phyloP scores from a whole-genome alignment of 208 protist species.

The Trypanosoma melophagium region DNA sequence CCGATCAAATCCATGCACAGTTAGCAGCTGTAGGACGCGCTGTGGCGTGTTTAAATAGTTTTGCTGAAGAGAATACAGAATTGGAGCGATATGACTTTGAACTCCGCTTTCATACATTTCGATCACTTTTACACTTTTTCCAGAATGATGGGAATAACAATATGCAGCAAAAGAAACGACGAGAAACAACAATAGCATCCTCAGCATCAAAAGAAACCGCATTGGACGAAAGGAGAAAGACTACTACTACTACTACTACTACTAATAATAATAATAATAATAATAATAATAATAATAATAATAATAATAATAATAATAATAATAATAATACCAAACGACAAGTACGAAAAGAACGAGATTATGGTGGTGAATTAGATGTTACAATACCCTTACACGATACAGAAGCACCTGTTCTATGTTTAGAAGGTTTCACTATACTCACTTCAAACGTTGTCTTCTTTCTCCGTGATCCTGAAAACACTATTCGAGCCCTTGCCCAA shows the following conservation, averaged over 20 bases:
- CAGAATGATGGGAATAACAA: constrained; percentile 64
- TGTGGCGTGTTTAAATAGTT: constrained; percentile 77
- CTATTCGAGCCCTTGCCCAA: constrained; percentile 64
- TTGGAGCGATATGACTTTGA: constrained; percentile 87
- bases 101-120: constrained; percentile 82
- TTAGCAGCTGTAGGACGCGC: constrained; percentile 60
- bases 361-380: constrained; percentile 65
- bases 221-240: too few relatives aligned
- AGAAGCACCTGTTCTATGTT: constrained; percentile 47
- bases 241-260: background rate
- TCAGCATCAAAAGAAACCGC: too few relatives aligned
- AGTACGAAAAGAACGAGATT: constrained; percentile 59
- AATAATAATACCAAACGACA: background rate
- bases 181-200: too few relatives aligned
- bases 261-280: constrained; percentile 1
- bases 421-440: constrained; percentile 58
- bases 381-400: constrained; percentile 52
- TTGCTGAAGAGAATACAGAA: constrained; percentile 40
- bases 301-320: constrained; percentile 2
- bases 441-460: constrained; percentile 82
- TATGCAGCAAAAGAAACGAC: too few relatives aligned
- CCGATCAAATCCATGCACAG: constrained; percentile 35
- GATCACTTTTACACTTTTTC: constrained; percentile 79
- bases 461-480: constrained; percentile 78
- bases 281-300: too few relatives aligned